Base-by-base conservation (phyloP, 257 asterid species). In the Jaltomata sinuosa region DNA sequence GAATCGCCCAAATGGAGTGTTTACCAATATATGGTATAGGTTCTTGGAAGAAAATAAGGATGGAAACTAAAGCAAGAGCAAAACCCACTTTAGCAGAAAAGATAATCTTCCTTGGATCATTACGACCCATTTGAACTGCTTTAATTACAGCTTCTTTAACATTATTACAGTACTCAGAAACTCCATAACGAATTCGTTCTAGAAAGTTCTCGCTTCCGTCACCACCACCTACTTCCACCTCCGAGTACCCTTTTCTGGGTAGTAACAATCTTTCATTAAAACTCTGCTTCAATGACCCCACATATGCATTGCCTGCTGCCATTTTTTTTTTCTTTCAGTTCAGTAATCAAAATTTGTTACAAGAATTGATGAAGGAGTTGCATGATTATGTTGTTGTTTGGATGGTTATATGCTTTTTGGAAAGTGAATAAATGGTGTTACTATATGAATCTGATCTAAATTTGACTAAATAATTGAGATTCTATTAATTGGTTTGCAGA, bases 211-310 rank as follows among this genome's bases (percentile, higher is more conserved):
- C 92, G 3, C 38, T 74, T 19, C 59, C 83, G 6, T 79, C 90
- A 11, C 84, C 89, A 11, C 32, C 55, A 11, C 87, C 86, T 0
- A 85, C 89, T 82, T 92, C 97, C 54, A 83, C 45, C 12, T 89
- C 93, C 4, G 97, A 93, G 32, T 87, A 62, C 0, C 81, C 87
- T 62, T 91, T 93, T 40, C 92, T 83, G 6, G 94, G 82, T 0
- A 91, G 83, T 83, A 93, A 76, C 84, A 93, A 67, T 61, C 91
- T 91, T 67, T 91, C 95, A 1, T 80, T 88, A 29, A 95, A 94
- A 84, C 98, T 95, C 38, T 91, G 96, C 90, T 90, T 84, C 67
- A 93, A 77, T 31, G 96, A 94, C 86, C 99, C 97, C 8, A 74
- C 45, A 89, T 86, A 87, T 21, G 54, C 77, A 29, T 76, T 45